Evolutionary conservation across 805 yeast genomes (phyloP), one percentile per base, ranked within the genome.

Genomic region (Metschnikowia anglica): DNA sequence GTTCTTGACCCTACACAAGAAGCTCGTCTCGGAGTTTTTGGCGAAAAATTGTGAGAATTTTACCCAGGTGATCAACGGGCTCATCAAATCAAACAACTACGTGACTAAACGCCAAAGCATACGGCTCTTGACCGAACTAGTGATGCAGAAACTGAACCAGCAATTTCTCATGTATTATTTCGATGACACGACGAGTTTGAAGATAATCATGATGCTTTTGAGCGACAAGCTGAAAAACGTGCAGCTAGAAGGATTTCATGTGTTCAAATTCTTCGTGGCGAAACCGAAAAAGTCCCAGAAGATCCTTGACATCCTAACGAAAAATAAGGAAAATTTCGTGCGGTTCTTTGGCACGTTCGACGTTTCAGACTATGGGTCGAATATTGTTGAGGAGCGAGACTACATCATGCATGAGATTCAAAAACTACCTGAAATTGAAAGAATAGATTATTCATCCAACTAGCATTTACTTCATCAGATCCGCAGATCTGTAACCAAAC

Each of bases 191-290:
- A 88, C 83, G 39, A 89, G 89, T 60, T 69, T 93, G 56, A 93
- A 91, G 62, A 66, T 89, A 42, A 77, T 88, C 20, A 93, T 93
- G 99, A 75, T 84, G 27, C 65, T 89, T 47, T 68, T 93, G 50
- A 83, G 93, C 46, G 97, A 91, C 62, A 86, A 85, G 64, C 88
- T 95, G 49, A 86, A 85, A 58, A 90, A 90, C 62, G 75, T 93
- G 45, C 97, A 90, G 60, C 65, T 80, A 41, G 98, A 93, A 62
- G 89, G 96, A 3, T 93, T 93, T 59, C 90, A 93, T 52, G 84
- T 91, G 28, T 91, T 93, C 70, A 93, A 91, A 66, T 85, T 90
- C 29, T 88, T 93, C 64, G 89, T 89, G n/a, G 98, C 97, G 4
- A 93, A 93, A 63, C 99, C 99, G 4, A 81, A 84, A 49, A 90